Evolutionary conservation across 352 stramenopile species (phyloP).

Genomic region (Phytophthora hybrid): DNA sequence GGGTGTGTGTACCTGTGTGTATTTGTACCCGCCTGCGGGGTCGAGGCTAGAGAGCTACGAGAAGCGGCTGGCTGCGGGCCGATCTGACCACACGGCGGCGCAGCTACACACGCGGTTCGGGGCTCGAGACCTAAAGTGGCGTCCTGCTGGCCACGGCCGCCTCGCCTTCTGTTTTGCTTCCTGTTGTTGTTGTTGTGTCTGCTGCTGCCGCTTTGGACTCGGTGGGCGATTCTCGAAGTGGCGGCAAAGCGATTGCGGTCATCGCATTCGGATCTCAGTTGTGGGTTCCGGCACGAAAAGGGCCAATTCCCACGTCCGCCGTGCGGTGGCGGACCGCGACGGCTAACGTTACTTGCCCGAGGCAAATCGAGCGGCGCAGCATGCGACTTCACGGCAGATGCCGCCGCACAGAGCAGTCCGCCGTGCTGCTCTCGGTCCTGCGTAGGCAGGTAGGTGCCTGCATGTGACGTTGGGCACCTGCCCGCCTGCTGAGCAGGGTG

Average conservation of each 20-base stretch:
- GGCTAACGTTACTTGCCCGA: too few relatives aligned
- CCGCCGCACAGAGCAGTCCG: neutral
- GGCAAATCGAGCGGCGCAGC: neutral
- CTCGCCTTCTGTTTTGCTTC: neutral
- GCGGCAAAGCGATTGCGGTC: neutral
- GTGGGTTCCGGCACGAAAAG: neutral
- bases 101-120: constrained; percentile 2
- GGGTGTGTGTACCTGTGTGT: neutral
- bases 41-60: neutral
- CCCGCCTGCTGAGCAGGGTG: neutral
- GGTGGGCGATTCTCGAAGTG: neutral
- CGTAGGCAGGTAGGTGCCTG: too few relatives aligned
- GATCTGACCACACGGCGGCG: constrained; percentile 21
- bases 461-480: too few relatives aligned
- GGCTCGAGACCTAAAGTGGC: neutral
- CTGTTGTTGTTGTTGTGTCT: too few relatives aligned
- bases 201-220: neutral
- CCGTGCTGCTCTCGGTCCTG: neutral
- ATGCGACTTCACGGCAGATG: neutral
- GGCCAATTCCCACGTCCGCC: neutral
- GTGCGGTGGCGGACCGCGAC: too few relatives aligned
- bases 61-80: too few relatives aligned
- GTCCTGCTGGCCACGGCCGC: neutral
- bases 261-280: neutral
- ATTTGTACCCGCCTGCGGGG: constrained; percentile 2